Percentiles rank a stretch among this genome's conserved stretches.
Conservation (phyloP, 192 early-diverging fungal species). For the Podila clonocystis region DNA sequence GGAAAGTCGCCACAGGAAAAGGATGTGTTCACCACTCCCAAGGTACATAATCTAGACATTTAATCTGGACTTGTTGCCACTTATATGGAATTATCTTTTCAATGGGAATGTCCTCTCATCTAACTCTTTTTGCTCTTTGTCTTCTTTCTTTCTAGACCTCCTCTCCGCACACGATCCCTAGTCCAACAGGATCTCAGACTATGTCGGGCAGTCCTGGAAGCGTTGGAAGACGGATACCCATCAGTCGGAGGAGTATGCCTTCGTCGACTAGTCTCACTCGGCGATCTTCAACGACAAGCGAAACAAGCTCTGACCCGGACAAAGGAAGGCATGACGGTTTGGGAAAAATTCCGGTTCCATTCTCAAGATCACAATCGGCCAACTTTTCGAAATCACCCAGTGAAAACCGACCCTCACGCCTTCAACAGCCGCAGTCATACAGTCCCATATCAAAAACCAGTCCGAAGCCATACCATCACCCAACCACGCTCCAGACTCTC, state of each 20-base stretch:
- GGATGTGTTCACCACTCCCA: not conserved
- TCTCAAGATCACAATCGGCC: conserved; percentile 11
- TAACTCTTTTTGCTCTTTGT: not conserved
- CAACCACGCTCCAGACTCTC: not conserved
- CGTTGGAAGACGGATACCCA: not conserved
- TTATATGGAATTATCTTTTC: no score
- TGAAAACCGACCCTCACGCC: not conserved
- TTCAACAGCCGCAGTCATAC: not conserved
- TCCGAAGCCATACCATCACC: not conserved
- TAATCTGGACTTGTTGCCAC: no score
- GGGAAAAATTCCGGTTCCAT: conserved; percentile 13
- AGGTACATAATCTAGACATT: conserved; percentile 9
- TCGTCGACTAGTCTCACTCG: not conserved
- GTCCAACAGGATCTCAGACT: not conserved
- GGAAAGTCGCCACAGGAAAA: conserved; percentile 1
- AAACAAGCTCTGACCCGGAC: conserved; percentile 42
- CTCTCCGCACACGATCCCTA: conserved; percentile 6
- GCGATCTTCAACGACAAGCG: conserved; percentile 26
- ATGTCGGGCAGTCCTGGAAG: conserved; percentile 6
- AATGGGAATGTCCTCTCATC: no score
- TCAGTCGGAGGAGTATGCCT: conserved; percentile 19
- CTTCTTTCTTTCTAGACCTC: not conserved
- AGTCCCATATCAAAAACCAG: not conserved
- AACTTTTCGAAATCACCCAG: not conserved
- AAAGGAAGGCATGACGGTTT: conserved; percentile 7